phyloP scores from a whole-genome alignment of 805 yeast species.

The Kazachstania kunashirensis region DNA sequence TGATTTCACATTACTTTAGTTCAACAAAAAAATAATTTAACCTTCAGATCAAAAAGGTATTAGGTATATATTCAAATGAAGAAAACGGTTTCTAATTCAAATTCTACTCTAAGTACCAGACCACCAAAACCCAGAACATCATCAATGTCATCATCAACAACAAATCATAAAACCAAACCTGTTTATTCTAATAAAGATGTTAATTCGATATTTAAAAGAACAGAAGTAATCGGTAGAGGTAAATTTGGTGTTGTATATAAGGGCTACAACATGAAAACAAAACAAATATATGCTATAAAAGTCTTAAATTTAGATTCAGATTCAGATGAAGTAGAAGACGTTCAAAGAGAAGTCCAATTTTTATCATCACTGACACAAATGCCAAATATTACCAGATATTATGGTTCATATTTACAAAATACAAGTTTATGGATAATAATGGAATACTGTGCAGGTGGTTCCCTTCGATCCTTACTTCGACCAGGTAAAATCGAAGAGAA shows the following conservation, averaged over 20 bases:
- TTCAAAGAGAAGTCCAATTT: slow-evolving; percentile 85
- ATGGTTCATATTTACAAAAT: slow-evolving; percentile 78
- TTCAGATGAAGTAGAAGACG: slow-evolving; percentile 90
- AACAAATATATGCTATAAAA: slow-evolving; percentile 82
- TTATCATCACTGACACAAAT: slow-evolving; percentile 70
- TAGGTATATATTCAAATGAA: background rate
- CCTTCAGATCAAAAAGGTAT: too few relatives aligned
- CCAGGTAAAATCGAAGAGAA: slow-evolving; percentile 85
- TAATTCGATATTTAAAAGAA: slow-evolving; percentile 50
- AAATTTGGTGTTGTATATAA: slow-evolving; percentile 95
- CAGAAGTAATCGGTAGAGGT: slow-evolving; percentile 91
- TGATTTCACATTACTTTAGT: too few relatives aligned
- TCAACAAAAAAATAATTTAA: too few relatives aligned
- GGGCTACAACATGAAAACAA: slow-evolving; percentile 61
- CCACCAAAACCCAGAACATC: background rate
- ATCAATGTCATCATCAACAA: background rate
- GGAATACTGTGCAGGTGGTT: slow-evolving; percentile 98
- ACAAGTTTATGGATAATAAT: slow-evolving; percentile 94
- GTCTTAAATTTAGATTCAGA: slow-evolving; percentile 86
- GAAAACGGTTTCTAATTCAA: background rate
- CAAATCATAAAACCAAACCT: background rate
- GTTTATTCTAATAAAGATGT: slow-evolving; percentile 16
- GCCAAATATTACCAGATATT: slow-evolving; percentile 89
- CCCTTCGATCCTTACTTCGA: slow-evolving; percentile 71
- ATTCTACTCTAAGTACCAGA: background rate